A percentile compares a stretch with the other conserved stretches of the same genome.
Conservation (phyloP, 805 yeast genomes). For the Saturnispora ahearnii region DNA sequence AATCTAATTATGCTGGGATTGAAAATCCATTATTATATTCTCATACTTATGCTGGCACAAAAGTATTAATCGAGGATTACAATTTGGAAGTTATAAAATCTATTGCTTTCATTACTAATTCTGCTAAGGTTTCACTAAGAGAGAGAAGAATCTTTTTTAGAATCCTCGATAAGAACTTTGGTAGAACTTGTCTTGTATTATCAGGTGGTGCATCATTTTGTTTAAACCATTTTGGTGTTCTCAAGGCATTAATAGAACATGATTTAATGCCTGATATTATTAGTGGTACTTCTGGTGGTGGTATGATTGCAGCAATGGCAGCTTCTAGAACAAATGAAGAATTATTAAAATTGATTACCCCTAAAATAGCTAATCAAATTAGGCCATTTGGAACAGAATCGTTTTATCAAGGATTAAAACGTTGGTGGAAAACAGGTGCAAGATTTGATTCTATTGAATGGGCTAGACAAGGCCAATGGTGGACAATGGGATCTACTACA, state of each 20-base stretch:
- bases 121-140: constrained; percentile 29
- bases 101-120: constrained; percentile 34
- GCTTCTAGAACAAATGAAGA: constrained; percentile 66
- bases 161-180: constrained; percentile 53
- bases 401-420: constrained; percentile 46
- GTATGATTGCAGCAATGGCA: constrained; percentile 63
- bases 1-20: constrained; percentile 69
- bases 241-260: constrained; percentile 60
- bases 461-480: constrained; percentile 62
- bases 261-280: constrained; percentile 59
- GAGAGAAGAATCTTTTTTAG: constrained; percentile 47
- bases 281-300: constrained; percentile 79
- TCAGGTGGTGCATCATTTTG: constrained; percentile 79
- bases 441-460: constrained; percentile 66
- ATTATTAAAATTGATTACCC: constrained; percentile 43
- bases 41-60: constrained; percentile 71
- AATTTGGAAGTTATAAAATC: constrained; percentile 43
- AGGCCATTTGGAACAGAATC: constrained; percentile 61
- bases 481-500: constrained; percentile 64
- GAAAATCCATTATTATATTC: constrained; percentile 65
- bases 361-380: constrained; percentile 52
- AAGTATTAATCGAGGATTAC: constrained; percentile 46
- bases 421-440: constrained; percentile 72
- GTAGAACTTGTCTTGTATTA: constrained; percentile 61
- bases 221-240: constrained; percentile 67